These are phyloP conservation scores for Cystobasidium sp. DNA, from an alignment of 1,284 basidiomycete genomes.

Conservation along the genomic window DNA sequence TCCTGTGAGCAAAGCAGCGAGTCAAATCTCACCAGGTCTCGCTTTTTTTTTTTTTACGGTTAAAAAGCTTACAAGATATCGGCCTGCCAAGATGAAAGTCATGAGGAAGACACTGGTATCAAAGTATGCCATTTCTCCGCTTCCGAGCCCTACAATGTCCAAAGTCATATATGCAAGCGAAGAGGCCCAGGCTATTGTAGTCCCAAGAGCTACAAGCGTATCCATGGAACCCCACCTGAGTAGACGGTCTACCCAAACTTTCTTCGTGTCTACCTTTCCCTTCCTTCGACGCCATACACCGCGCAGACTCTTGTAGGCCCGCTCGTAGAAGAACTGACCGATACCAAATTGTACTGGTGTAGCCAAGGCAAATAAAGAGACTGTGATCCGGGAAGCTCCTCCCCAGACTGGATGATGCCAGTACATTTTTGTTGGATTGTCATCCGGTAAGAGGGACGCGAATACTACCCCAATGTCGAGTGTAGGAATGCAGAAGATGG, in stretches of 20 bases:
- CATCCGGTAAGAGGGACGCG: conserved; percentile 68
- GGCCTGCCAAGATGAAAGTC: conserved; percentile 75
- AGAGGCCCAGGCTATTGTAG: conserved; percentile 75
- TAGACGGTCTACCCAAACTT: conserved; percentile 48
- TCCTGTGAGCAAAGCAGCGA: conserved; percentile 42
- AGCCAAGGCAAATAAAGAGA: conserved; percentile 68
- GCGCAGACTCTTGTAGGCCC: conserved; percentile 54
- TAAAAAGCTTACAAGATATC: conserved; percentile 58
- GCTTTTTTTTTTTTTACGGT: no score
- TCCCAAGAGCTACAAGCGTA: conserved; percentile 67
- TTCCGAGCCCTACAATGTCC: conserved; percentile 59
- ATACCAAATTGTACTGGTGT: conserved; percentile 66
- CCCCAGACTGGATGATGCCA: conserved; percentile 68
- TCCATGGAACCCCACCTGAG: conserved; percentile 79
- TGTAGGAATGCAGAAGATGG: conserved; percentile 72
- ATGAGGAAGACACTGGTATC: conserved; percentile 71
- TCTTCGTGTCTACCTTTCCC: conserved; percentile 28
- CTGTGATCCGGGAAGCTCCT: conserved; percentile 62
- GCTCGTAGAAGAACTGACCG: conserved; percentile 58
- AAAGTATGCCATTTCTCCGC: conserved; percentile 66
- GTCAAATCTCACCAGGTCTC: no score
- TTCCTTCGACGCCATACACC: conserved; percentile 50
- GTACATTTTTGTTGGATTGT: conserved; percentile 62
- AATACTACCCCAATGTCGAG: conserved; percentile 78
- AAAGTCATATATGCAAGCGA: conserved; percentile 73